Conservation (phyloP, 1,284 basidiomycete species). For the Microbotryum intermedium region DNA sequence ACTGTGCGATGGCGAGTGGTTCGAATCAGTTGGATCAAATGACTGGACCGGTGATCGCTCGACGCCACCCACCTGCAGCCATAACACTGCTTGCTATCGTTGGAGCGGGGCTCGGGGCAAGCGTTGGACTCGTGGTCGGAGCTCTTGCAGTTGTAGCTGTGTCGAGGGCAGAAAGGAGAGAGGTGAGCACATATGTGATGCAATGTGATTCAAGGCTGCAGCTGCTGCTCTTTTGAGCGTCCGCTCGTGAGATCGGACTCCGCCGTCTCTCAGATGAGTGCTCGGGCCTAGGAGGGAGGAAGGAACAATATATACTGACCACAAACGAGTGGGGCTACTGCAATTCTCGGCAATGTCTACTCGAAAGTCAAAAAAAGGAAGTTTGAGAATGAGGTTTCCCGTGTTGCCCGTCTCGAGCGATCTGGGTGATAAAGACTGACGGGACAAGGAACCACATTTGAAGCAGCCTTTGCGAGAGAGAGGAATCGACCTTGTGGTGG, state of each 20-base stretch:
- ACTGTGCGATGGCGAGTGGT: neutral
- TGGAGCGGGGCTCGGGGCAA: conserved; percentile 71
- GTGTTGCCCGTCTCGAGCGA: conserved; percentile 9
- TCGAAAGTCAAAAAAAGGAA: no score
- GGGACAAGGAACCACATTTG: conserved; percentile 44
- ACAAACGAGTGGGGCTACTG: conserved; percentile 71
- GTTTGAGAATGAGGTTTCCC: conserved; percentile 23
- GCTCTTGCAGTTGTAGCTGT: conserved; percentile 72
- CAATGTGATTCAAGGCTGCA: no score
- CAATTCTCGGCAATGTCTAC: conserved; percentile 79
- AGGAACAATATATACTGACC: conserved; percentile 33
- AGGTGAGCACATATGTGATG: no score
- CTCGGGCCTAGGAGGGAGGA: neutral
- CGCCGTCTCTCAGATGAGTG: neutral
- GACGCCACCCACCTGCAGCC: conserved; percentile 56
- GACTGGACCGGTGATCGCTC: conserved; percentile 50
- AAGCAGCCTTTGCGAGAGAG: conserved; percentile 69
- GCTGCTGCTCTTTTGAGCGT: no score
- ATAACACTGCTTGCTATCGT: conserved; percentile 66
- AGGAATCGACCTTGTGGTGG: neutral
- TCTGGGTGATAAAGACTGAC: conserved; percentile 9
- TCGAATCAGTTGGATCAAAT: neutral
- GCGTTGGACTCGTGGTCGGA: conserved; percentile 79
- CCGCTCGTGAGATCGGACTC: no score
- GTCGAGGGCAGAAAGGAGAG: no score